Conservation (phyloP, 1,284 basidiomycete genomes). For the Wolfiporia cocos region DNA sequence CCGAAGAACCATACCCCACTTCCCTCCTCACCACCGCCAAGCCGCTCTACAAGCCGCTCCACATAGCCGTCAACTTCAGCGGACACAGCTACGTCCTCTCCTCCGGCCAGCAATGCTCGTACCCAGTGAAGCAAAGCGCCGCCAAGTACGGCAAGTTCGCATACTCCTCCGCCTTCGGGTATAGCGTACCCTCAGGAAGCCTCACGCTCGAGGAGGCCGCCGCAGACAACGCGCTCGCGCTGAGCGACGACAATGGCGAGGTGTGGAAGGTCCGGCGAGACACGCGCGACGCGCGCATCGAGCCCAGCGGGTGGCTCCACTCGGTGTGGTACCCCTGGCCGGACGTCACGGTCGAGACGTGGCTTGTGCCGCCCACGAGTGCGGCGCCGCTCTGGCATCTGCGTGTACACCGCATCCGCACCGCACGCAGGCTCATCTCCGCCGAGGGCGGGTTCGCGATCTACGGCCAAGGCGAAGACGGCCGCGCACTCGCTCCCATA, state of each 20-base stretch:
- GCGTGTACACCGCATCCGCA: constrained; percentile 58
- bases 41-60: constrained; percentile 54
- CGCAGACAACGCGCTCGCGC: constrained; percentile 62
- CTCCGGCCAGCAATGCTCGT: constrained; percentile 74
- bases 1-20: constrained; percentile 57
- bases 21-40: constrained; percentile 39
- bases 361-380: constrained; percentile 58
- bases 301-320: constrained; percentile 49
- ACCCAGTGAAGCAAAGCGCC: constrained; percentile 70
- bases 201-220: constrained; percentile 68
- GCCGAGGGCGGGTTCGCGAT: constrained; percentile 72
- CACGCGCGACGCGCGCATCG: constrained; percentile 58
- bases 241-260: constrained; percentile 64
- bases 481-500: constrained; percentile 47
- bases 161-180: constrained; percentile 72
- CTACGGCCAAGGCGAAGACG: constrained; percentile 62
- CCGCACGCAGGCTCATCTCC: constrained; percentile 42
- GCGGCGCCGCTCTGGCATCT: constrained; percentile 63
- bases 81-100: constrained; percentile 70
- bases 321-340: constrained; percentile 73
- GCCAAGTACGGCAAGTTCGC: constrained; percentile 77
- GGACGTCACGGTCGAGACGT: constrained; percentile 70
- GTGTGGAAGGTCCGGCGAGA: constrained; percentile 64
- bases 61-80: constrained; percentile 58
- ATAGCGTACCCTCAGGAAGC: constrained; percentile 65